Conservation (phyloP, 345 rosid genomes). For the Cardamine occulta region DNA sequence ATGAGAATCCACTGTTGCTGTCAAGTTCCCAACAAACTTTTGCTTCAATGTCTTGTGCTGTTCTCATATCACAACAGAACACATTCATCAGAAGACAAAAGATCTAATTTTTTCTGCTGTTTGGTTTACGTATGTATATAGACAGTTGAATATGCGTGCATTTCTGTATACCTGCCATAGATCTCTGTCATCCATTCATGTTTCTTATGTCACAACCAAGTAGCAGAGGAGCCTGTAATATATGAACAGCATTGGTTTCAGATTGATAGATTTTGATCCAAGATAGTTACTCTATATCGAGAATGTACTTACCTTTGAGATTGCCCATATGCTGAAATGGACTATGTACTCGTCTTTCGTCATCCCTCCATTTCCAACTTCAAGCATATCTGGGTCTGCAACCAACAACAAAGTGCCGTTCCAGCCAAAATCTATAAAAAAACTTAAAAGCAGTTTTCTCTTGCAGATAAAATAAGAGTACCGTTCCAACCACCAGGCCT, state of each 20-base stretch:
- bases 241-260: conserved; percentile 8
- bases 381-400: conserved; percentile 98
- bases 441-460: neutral
- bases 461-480: conserved; percentile 29
- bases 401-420: conserved; percentile 22
- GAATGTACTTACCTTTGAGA: conserved; percentile 67
- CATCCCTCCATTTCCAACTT: conserved; percentile 99
- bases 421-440: neutral
- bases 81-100: conserved; percentile 21
- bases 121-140: neutral
- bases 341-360: conserved; percentile 76
- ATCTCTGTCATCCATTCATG: conserved; percentile 71
- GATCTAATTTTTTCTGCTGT: neutral
- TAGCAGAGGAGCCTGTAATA: conserved; percentile 68
- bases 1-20: conserved; percentile 63
- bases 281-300: neutral
- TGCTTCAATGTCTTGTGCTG: conserved; percentile 78
- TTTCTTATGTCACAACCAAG: conserved; percentile 83
- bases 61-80: conserved; percentile 35
- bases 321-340: conserved; percentile 94
- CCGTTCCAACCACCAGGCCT: conserved; percentile 98
- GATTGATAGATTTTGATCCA: neutral
- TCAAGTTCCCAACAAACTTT: conserved; percentile 57
- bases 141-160: neutral
- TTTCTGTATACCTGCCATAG: conserved; percentile 68